Evolutionary conservation across 2,329 filamentous ascomycete species (phyloP).

Genomic region (Claviceps monticola): DNA sequence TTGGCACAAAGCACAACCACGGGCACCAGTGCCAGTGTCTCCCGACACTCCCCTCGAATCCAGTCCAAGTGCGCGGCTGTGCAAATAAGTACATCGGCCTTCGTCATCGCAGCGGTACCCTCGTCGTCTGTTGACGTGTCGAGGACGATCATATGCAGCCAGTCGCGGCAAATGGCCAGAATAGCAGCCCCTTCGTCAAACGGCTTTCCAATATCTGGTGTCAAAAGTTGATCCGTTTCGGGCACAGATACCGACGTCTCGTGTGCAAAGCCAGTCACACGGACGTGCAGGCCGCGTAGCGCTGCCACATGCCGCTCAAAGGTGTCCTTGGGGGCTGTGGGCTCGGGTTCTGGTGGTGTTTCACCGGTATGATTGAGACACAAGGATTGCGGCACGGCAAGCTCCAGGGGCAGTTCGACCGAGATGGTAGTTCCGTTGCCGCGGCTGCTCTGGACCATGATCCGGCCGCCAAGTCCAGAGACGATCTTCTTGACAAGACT

Average conservation of each 20-base stretch:
- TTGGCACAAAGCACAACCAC: conserved; percentile 21
- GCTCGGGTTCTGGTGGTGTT: too few species aligned
- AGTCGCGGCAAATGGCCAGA: conserved; percentile 17
- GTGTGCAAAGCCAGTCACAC: conserved; percentile 12
- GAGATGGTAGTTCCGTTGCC: conserved; percentile 23
- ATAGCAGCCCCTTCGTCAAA: conserved; percentile 3
- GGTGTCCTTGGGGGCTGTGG: neutral
- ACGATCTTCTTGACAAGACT: conserved; percentile 50
- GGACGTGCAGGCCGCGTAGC: conserved; percentile 18
- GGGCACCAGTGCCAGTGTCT: conserved; percentile 5
- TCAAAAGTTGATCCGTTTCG: neutral
- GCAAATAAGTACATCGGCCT: conserved; percentile 16
- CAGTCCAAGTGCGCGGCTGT: neutral
- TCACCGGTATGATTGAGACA: neutral
- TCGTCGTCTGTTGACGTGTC: conserved; percentile 2
- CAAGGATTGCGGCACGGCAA: neutral
- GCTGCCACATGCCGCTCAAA: conserved; percentile 16
- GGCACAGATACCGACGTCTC: neutral
- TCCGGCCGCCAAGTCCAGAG: conserved; percentile 40
- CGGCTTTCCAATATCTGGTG: neutral
- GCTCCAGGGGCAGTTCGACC: conserved; percentile 18
- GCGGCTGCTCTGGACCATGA: conserved; percentile 37
- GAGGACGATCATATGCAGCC: conserved; percentile 19
- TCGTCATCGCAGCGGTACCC: neutral
- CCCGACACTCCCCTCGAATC: neutral